Percentiles rank a stretch among this genome's conserved stretches.
phyloP scores from a whole-genome alignment of 495 filamentous ascomycete species.

The Stereocaulon alpinum region DNA sequence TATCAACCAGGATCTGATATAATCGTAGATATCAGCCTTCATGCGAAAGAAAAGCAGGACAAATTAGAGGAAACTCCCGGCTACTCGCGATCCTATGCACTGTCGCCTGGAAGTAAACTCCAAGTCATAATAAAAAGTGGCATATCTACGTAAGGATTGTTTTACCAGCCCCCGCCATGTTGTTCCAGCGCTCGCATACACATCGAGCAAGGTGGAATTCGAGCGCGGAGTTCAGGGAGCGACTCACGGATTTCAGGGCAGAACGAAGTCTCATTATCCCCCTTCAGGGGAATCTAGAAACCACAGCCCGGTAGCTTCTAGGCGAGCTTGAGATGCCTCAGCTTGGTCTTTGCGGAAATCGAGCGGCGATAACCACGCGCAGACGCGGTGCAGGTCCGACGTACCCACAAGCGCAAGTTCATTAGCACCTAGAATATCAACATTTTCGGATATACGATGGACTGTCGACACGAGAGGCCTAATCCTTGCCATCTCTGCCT shows the following conservation, averaged over 20 bases:
- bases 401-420: background rate
- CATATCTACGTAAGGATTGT: background rate
- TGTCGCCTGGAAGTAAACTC: too few relatives aligned
- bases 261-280: background rate
- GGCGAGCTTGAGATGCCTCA: too few relatives aligned
- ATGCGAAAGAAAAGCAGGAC: too few relatives aligned
- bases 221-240: too few relatives aligned
- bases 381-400: background rate
- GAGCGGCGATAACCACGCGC: background rate
- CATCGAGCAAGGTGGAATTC: too few relatives aligned
- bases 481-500: background rate
- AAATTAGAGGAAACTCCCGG: too few relatives aligned
- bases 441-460: background rate
- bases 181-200: background rate
- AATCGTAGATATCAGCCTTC: background rate
- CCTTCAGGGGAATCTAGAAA: background rate
- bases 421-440: background rate
- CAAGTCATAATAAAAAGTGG: background rate
- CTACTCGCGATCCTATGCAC: too few relatives aligned
- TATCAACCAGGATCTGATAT: background rate
- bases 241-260: background rate
- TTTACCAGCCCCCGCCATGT: background rate
- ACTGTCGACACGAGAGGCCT: background rate
- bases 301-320: background rate
- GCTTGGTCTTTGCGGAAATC: background rate